A percentile compares a stretch with the other conserved stretches of the same genome.
Evolutionary conservation across 148 eudicot species (phyloP).

Genomic region (Fallopia convolvulus): DNA sequence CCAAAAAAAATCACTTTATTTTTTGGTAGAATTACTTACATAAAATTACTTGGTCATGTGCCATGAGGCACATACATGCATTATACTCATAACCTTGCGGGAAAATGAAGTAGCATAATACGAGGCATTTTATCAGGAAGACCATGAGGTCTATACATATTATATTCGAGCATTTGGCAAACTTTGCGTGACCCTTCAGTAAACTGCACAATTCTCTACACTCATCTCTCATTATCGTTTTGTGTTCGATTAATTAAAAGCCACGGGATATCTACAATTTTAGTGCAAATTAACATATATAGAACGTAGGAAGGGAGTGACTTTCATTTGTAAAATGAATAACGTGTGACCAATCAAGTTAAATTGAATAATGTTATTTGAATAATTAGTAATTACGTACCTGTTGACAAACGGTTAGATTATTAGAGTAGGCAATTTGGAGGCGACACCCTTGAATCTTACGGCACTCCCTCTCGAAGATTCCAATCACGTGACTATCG

Average conservation of each 20-base stretch:
- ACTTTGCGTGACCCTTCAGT: not conserved
- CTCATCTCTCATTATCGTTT: not conserved
- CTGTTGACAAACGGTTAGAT: constrained; percentile 79
- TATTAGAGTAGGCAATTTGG: constrained; percentile 38
- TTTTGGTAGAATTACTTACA: too few relatives aligned
- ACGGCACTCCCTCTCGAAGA: constrained; percentile 47
- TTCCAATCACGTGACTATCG: constrained; percentile 23
- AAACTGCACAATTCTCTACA: not conserved
- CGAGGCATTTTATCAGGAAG: not conserved
- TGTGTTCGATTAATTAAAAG: not conserved
- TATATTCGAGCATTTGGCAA: not conserved
- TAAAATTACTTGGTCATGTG: not conserved
- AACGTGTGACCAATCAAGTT: too few relatives aligned
- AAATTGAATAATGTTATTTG: too few relatives aligned
- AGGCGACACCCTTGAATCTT: constrained; percentile 43
- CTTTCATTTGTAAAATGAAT: too few relatives aligned
- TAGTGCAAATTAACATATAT: too few relatives aligned
- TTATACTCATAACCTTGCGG: not conserved
- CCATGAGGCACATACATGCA: not conserved
- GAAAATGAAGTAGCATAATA: not conserved
- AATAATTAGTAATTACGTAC: constrained; percentile 26
- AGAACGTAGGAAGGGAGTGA: too few relatives aligned
- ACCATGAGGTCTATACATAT: not conserved
- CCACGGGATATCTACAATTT: too few relatives aligned
- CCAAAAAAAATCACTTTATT: too few relatives aligned